Conservation (phyloP, 2,329 filamentous ascomycete genomes). For the Talaromyces funiculosus region DNA sequence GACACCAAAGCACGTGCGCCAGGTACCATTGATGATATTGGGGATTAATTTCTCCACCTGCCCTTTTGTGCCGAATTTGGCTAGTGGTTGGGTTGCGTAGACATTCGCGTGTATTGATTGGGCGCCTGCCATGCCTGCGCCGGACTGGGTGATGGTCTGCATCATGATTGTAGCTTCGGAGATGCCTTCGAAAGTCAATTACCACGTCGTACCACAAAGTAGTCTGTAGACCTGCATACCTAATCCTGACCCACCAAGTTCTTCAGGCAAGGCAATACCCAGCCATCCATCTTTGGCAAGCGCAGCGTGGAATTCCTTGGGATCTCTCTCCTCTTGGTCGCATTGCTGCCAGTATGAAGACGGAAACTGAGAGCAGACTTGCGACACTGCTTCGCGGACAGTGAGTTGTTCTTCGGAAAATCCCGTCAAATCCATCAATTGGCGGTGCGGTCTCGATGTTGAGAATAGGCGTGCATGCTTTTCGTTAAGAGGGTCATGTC, state of each 20-base stretch:
- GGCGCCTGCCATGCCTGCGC: constrained; percentile 69
- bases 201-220: neutral
- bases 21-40: constrained; percentile 65
- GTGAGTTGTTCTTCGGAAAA: constrained; percentile 69
- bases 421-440: constrained; percentile 65
- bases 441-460: constrained; percentile 2
- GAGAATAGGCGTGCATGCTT: neutral
- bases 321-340: constrained; percentile 66
- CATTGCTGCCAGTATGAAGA: constrained; percentile 67
- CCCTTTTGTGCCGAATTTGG: constrained; percentile 62
- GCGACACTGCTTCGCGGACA: constrained; percentile 63
- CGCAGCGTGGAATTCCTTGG: constrained; percentile 68
- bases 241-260: constrained; percentile 66
- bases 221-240: neutral
- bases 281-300: constrained; percentile 73
- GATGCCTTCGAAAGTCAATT: constrained; percentile 47
- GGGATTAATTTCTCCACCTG: constrained; percentile 62
- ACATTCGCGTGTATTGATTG: constrained; percentile 55
- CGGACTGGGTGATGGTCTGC: constrained; percentile 72
- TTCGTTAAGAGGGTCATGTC: neutral
- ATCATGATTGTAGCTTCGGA: constrained; percentile 83
- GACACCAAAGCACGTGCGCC: constrained; percentile 73
- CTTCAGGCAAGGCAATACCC: constrained; percentile 71
- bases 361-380: constrained; percentile 65
- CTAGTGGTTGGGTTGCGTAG: constrained; percentile 61